phyloP scores from a whole-genome alignment of 768 basidiomycete species.

The Suillus brevipes region DNA sequence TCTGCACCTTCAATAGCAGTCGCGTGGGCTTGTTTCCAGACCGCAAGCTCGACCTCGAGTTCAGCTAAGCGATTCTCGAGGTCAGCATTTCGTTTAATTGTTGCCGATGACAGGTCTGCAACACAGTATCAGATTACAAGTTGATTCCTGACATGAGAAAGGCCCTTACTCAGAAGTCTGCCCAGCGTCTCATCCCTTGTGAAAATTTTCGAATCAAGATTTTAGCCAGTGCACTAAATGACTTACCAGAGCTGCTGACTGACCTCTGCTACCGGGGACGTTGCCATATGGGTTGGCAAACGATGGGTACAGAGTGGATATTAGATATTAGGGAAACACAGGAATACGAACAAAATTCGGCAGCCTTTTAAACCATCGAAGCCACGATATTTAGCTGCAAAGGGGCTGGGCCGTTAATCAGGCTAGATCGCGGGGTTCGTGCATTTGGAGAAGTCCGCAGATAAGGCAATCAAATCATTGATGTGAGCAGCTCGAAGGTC shows the following conservation, averaged over 20 bases:
- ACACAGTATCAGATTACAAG: constrained; percentile 15
- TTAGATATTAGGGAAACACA: constrained; percentile 41
- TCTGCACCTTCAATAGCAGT: constrained; percentile 61
- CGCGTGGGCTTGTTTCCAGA: constrained; percentile 73
- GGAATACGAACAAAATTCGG: constrained; percentile 22
- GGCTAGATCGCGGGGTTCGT: constrained; percentile 57
- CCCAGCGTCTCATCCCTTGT: constrained; percentile 67
- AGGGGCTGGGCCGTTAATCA: constrained; percentile 51
- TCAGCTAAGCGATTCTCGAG: constrained; percentile 66
- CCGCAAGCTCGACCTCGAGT: constrained; percentile 65
- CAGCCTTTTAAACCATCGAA: constrained; percentile 39
- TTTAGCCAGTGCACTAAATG: constrained; percentile 6
- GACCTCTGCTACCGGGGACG: constrained; percentile 60
- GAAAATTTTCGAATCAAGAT: constrained; percentile 23
- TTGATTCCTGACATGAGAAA: constrained; percentile 7
- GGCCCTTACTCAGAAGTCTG: constrained; percentile 54
- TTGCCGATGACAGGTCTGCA: constrained; percentile 62
- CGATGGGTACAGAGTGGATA: constrained; percentile 27
- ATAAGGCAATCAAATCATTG: constrained; percentile 28
- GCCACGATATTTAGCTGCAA: constrained; percentile 26
- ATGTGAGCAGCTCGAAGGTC: constrained; percentile 15
- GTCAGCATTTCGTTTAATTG: constrained; percentile 61
- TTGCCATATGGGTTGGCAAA: constrained; percentile 45
- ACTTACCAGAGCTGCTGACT: constrained; percentile 68
- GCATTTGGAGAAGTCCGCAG: constrained; percentile 45